phyloP scores from a whole-genome alignment of 768 basidiomycete species.

The Clitopilus hobsonii region DNA sequence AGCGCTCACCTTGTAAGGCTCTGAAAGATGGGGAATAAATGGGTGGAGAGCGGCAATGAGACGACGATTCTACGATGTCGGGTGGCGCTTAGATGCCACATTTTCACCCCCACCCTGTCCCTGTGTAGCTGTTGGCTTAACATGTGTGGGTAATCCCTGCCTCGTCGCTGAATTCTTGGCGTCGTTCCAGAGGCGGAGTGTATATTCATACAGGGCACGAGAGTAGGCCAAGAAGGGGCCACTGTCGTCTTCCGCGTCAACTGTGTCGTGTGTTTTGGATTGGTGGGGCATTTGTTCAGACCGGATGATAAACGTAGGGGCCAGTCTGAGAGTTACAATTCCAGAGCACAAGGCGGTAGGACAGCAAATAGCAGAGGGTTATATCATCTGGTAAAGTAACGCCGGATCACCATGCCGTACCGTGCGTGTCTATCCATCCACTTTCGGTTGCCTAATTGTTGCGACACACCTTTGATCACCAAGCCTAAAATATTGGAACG shows the following conservation, averaged over 20 bases:
- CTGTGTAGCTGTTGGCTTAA: not conserved
- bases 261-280: conserved; percentile 5
- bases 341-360: conserved; percentile 4
- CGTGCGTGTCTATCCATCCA: conserved; percentile 2
- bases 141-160: conserved; percentile 12
- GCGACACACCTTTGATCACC: not conserved
- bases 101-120: not conserved
- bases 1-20: not conserved
- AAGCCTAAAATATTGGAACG: not conserved
- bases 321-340: conserved; percentile 6
- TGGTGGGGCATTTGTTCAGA: conserved; percentile 4
- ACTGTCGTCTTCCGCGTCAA: conserved; percentile 11
- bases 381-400: conserved; percentile 4
- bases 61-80: not conserved
- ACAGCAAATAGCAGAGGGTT: not conserved
- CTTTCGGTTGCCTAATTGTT: not conserved
- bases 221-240: conserved; percentile 53
- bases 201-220: conserved; percentile 63
- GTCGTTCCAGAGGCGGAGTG: conserved; percentile 63
- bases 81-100: not conserved
- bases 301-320: conserved; percentile 14
- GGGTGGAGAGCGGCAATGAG: not conserved
- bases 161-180: conserved; percentile 58
- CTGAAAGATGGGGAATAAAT: not conserved
- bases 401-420: conserved; percentile 18